Evolutionary conservation across 768 basidiomycete species (phyloP), one percentile per base, ranked within the genome.

Genomic region (Pilatotrama ljubarskyi): DNA sequence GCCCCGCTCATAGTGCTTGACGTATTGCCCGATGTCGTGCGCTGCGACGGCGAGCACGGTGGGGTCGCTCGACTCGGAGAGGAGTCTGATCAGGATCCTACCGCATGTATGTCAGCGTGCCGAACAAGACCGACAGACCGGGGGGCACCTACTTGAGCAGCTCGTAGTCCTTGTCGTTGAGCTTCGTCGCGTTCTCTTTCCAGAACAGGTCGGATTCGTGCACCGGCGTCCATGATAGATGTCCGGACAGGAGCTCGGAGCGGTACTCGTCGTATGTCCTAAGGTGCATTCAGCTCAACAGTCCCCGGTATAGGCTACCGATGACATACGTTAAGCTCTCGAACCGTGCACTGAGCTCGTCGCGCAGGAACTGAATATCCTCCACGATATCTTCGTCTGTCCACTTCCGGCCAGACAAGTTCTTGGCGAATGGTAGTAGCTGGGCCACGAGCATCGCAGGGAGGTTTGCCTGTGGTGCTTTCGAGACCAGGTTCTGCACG

Each of bases 141-240:
- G 3, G 36, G 8, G 17, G 17, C 53, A 64, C 77, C 48, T 61
- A 95, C 96, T 90, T 95, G 59, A 98, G 80, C 59, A 92, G 89
- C 67, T 88, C 85, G 64, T 87, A 82, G 68, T 93, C 89, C 54
- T 83, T 85, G 62, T 98, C 95, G 64, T 94, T 92, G 42, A 98
- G 75, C 70, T 85, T 93, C 7, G 78, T 75, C 5, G 91, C 95
- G 69, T 98, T 98, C 77, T 95, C 94, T 69, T 90, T 92, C 97
- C 97, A 99, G 77, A 99, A 99, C 36, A 93, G 86, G 61, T 98
- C 96, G 1, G 92, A 95, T 70, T 95, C 92, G 69, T 99, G 97
- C 10, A 93, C 91, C 13, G 96, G 95, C 5, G 92, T 87, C 97
- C 97, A 98, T 6, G 93, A 90, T 24, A 98, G 76, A 71, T 94